Base-by-base conservation (phyloP, 2,329 filamentous ascomycete genomes). In the Pseudogymnoascus sp. region DNA sequence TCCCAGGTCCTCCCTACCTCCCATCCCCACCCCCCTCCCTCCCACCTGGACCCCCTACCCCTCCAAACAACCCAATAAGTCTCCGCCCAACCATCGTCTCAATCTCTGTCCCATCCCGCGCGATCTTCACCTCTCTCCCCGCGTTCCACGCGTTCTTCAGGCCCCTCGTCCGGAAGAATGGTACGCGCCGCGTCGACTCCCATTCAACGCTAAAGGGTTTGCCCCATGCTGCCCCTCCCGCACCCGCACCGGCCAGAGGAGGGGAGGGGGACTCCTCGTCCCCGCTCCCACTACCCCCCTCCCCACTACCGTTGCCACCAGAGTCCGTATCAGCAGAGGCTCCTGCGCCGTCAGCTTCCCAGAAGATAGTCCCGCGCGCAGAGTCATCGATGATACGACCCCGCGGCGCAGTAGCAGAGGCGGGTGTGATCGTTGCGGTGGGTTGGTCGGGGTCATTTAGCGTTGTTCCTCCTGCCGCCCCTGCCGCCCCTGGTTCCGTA, bases 61-160 rank as follows among this genome's bases (percentile, higher is more conserved):
- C 78, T 69, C 90, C 88, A 75, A 97, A 97, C 70, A 97, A 82
- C 50, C 87, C 86, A 66, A 96, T 80, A 62, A 97, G 78, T 69
- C 85, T 85, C 69, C 86, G 85, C 4, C 93, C 93, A 46, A 96
- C 84, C 31, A 81, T 84, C 29, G 93, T 90, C 75, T 97, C 93
- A 62, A 97, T 79, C 74, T 97, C 93, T 0, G 93, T 97, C 1
- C 93, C 93, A 70, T 97, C 93, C 70, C 93, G 83, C 23, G 93
- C 93, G 72, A 97, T 96, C 76, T 97, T 97, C 66, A 97, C 90
- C 72, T 97, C 93, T 61, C 93, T 82, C 71, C 97, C 96, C 4
- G 91, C 89, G 74, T 97, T 97, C 91, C 92, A 96, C 0, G 91
- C 89, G 72, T 97, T 97, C 35, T 93, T 84, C 63, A 97, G 77